phyloP scores from a whole-genome alignment of 2,329 filamentous ascomycete species.

The Clarireedia monteithiana region DNA sequence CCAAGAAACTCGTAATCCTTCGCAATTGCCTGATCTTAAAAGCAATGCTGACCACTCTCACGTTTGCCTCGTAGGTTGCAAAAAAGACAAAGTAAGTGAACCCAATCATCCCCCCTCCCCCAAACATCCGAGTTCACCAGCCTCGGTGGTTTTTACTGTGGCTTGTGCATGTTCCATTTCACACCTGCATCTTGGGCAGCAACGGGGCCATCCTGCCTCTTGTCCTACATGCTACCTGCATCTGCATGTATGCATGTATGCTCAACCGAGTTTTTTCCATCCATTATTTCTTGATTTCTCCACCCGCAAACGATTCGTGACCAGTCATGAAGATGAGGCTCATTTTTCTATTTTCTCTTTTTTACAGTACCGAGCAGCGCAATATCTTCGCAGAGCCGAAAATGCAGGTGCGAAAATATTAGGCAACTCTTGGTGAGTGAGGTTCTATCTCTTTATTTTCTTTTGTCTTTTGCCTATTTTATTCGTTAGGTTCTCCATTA shows the following conservation, averaged over 20 bases:
- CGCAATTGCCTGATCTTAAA: too few relatives aligned
- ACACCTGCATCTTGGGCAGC: slow-evolving; percentile 38
- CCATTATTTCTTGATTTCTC: slow-evolving; percentile 9
- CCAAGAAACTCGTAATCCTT: background rate
- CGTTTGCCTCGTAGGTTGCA: slow-evolving; percentile 41
- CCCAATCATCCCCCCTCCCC: background rate
- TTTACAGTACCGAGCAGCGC: slow-evolving; percentile 66
- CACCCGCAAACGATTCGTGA: slow-evolving; percentile 12
- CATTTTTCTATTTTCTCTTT: slow-evolving; percentile 8
- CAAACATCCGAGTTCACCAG: slow-evolving; percentile 7
- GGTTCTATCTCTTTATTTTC: slow-evolving; percentile 23
- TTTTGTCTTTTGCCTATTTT: slow-evolving; percentile 11
- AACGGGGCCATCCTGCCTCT: slow-evolving; percentile 23
- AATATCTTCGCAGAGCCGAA: slow-evolving; percentile 89
- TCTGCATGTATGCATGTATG: slow-evolving; percentile 4
- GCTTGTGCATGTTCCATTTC: slow-evolving; percentile 22
- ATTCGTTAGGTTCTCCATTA: background rate
- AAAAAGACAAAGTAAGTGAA: slow-evolving; percentile 89
- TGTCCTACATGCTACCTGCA: slow-evolving; percentile 6
- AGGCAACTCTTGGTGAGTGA: slow-evolving; percentile 84
- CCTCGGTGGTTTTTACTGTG: slow-evolving; percentile 14
- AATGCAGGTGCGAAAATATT: slow-evolving; percentile 81
- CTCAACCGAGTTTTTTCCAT: slow-evolving; percentile 4
- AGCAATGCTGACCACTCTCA: background rate
- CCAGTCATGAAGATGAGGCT: slow-evolving; percentile 39